These are phyloP conservation scores for Hypoxylon sp. DNA, from an alignment of 2,329 filamentous ascomycete genomes.

Conservation along the genomic window DNA sequence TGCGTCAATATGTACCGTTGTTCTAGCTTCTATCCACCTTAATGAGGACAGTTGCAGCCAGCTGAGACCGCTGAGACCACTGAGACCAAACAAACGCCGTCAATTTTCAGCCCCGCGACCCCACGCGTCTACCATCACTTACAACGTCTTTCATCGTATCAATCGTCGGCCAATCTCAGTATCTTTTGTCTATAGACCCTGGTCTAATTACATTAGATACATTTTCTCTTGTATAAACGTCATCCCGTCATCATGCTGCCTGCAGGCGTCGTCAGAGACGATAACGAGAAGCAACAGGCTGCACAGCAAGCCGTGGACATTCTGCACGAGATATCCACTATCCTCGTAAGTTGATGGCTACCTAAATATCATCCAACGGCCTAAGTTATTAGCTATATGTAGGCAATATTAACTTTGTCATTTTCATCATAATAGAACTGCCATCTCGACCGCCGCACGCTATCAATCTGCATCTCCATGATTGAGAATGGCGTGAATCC, in stretches of 20 bases:
- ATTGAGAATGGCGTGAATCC: slow-evolving; percentile 98
- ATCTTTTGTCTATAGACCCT: background rate
- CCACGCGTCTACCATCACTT: slow-evolving; percentile 38
- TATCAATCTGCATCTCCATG: slow-evolving; percentile 95
- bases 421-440: slow-evolving; percentile 78
- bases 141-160: slow-evolving; percentile 21
- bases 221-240: background rate
- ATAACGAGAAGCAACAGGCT: slow-evolving; percentile 77
- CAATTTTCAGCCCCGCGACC: slow-evolving; percentile 22
- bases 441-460: slow-evolving; percentile 87
- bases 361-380: background rate
- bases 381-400: background rate
- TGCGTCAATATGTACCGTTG: background rate
- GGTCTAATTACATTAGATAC: background rate
- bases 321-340: slow-evolving; percentile 86
- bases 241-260: slow-evolving; percentile 41
- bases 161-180: slow-evolving; percentile 1
- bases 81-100: slow-evolving; percentile 4
- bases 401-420: slow-evolving; percentile 3
- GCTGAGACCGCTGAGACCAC: slow-evolving; percentile 28
- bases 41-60: slow-evolving; percentile 43
- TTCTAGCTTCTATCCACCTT: background rate
- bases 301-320: slow-evolving; percentile 88
- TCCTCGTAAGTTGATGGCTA: slow-evolving; percentile 76
- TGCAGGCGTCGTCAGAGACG: slow-evolving; percentile 59